phyloP scores from a whole-genome alignment of 305 asterid species.

The Solanum hybrid region DNA sequence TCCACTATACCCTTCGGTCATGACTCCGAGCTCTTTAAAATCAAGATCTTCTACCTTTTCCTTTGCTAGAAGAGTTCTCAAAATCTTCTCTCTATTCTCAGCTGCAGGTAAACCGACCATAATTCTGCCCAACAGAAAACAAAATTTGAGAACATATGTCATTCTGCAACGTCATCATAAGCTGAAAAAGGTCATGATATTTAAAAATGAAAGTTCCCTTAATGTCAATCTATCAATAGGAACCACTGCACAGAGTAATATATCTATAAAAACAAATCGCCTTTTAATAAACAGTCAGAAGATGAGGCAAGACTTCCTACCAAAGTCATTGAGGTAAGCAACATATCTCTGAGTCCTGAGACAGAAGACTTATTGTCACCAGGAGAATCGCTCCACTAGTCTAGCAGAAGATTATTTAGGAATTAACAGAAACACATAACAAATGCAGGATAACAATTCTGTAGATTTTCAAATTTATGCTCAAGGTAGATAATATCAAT shows the following conservation, averaged over 20 bases:
- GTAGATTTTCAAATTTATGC: not conserved
- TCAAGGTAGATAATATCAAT: not conserved
- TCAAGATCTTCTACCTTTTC: conserved; percentile 71
- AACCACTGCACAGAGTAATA: not conserved
- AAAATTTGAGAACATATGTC: conserved; percentile 9
- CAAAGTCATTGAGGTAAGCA: not conserved
- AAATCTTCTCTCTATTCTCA: conserved; percentile 79
- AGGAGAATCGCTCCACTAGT: not conserved
- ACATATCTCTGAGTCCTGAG: not conserved
- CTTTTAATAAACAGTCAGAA: not conserved
- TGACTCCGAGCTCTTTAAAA: conserved; percentile 67
- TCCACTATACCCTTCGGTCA: conserved; percentile 95
- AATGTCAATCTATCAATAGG: not conserved
- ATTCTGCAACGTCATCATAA: not conserved
- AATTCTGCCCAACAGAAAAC: conserved; percentile 43
- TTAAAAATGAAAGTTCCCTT: not conserved
- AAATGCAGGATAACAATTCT: not conserved
- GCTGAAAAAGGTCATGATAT: not conserved
- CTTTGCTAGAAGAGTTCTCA: conserved; percentile 73
- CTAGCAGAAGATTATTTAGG: not conserved
- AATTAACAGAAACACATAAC: not conserved
- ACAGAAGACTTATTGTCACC: not conserved
- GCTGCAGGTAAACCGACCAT: conserved; percentile 86
- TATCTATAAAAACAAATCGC: not conserved
- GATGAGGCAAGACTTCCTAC: not conserved